These are phyloP conservation scores for Gynandropsis gynandra DNA, from an alignment of 345 rosid species.

Conservation along the genomic window DNA sequence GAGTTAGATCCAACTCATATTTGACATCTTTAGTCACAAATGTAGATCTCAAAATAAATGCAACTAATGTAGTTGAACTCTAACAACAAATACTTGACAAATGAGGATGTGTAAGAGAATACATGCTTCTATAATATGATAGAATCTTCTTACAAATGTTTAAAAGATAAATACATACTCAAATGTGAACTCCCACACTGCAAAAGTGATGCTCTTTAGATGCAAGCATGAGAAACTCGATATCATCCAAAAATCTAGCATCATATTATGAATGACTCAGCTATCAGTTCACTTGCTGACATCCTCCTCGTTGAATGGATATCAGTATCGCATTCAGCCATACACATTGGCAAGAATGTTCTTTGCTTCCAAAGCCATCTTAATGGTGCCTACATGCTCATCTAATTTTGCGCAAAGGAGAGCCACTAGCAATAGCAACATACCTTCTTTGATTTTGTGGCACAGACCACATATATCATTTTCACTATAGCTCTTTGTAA, in stretches of 20 bases:
- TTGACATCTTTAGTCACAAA: constrained; percentile 9
- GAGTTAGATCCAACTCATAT: no score
- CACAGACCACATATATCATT: constrained; percentile 70
- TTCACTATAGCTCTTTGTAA: constrained; percentile 72
- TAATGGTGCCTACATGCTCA: constrained; percentile 77
- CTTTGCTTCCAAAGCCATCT: constrained; percentile 56
- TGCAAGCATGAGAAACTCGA: not conserved
- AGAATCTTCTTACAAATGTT: no score
- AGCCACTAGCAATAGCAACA: constrained; percentile 96
- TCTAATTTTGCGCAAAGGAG: constrained; percentile 80
- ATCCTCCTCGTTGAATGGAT: constrained; percentile 89
- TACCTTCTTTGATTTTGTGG: constrained; percentile 91
- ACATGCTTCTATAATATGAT: no score
- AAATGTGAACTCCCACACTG: no score
- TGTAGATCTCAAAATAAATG: not conserved
- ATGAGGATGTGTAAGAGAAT: no score
- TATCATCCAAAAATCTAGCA: not conserved
- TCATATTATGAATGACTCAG: not conserved
- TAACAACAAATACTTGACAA: no score
- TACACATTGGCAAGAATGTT: constrained; percentile 53
- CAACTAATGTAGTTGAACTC: no score
- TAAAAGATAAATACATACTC: no score
- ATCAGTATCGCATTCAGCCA: constrained; percentile 94
- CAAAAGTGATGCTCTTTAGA: no score
- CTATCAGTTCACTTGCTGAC: constrained; percentile 53